Conservation (phyloP, 768 basidiomycete species). For the Leccinum boreale region DNA sequence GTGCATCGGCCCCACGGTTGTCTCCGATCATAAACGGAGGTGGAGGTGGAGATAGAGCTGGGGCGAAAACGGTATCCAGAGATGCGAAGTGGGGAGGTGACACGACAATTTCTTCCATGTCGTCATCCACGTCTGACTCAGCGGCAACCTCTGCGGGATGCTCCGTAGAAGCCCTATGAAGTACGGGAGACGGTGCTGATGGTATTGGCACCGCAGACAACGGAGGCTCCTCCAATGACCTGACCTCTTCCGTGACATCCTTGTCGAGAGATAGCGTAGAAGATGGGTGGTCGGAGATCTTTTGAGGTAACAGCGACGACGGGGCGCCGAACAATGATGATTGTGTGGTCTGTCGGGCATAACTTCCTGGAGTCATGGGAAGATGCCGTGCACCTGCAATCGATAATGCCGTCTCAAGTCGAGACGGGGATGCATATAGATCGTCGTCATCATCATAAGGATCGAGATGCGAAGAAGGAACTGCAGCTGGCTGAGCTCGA, state of each 20-base stretch:
- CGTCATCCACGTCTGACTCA: slow-evolving; percentile 30
- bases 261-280: background rate
- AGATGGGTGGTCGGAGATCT: background rate
- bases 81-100: background rate
- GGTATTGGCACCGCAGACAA: slow-evolving; percentile 1
- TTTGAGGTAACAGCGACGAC: slow-evolving; percentile 27
- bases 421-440: slow-evolving; percentile 47
- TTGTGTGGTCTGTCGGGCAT: slow-evolving; percentile 12
- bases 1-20: slow-evolving; percentile 6
- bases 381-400: slow-evolving; percentile 57
- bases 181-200: slow-evolving; percentile 1
- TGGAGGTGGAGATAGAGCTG: slow-evolving; percentile 13
- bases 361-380: slow-evolving; percentile 14
- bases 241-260: background rate
- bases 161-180: background rate
- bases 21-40: slow-evolving; percentile 14
- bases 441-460: slow-evolving; percentile 43
- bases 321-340: slow-evolving; percentile 38
- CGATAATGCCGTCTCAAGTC: slow-evolving; percentile 64
- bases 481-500: background rate
- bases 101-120: slow-evolving; percentile 38
- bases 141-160: background rate
- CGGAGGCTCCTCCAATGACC: slow-evolving; percentile 5
- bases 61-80: background rate
- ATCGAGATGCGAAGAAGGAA: background rate